Evolutionary conservation across 2,329 filamentous ascomycete genomes (phyloP).

Genomic region (Pyrenochaeta sp.): DNA sequence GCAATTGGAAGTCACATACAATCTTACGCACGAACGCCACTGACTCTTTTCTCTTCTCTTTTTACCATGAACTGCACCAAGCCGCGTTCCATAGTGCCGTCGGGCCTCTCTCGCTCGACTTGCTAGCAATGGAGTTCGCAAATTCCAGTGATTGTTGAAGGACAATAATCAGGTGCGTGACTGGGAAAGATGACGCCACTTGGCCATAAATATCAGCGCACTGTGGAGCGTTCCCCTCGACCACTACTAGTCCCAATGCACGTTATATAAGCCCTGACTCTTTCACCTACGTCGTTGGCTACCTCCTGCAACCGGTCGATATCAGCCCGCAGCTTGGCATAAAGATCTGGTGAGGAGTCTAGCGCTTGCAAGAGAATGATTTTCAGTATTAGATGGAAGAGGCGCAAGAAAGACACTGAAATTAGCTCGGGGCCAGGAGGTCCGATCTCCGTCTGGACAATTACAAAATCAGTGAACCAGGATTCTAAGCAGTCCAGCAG

Average conservation of each 20-base stretch:
- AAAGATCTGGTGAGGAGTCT: slow-evolving; percentile 15
- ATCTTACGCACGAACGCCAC: neutral
- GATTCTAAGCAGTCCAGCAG: slow-evolving; percentile 22
- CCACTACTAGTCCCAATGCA: slow-evolving; percentile 4
- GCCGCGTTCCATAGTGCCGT: neutral
- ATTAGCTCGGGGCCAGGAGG: slow-evolving; percentile 14
- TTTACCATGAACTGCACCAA: neutral
- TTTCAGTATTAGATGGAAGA: slow-evolving; percentile 28
- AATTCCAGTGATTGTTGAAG: neutral
- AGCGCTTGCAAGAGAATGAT: slow-evolving; percentile 23
- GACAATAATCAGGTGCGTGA: neutral
- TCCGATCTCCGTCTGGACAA: slow-evolving; percentile 8
- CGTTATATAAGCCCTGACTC: slow-evolving; percentile 11
- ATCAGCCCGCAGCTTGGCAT: neutral
- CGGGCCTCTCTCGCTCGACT: neutral
- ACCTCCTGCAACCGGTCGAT: neutral
- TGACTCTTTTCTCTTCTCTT: neutral
- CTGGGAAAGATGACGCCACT: neutral
- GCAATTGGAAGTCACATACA: neutral
- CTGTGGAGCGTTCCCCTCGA: neutral
- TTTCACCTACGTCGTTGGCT: neutral
- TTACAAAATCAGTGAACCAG: slow-evolving; percentile 17
- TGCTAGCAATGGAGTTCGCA: neutral
- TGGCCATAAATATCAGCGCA: neutral
- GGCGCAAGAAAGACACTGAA: slow-evolving; percentile 24